Percentiles rank a stretch among this genome's conserved stretches.
phyloP scores from a whole-genome alignment of 805 yeast genomes.

The Scheffersomyces spartinae region DNA sequence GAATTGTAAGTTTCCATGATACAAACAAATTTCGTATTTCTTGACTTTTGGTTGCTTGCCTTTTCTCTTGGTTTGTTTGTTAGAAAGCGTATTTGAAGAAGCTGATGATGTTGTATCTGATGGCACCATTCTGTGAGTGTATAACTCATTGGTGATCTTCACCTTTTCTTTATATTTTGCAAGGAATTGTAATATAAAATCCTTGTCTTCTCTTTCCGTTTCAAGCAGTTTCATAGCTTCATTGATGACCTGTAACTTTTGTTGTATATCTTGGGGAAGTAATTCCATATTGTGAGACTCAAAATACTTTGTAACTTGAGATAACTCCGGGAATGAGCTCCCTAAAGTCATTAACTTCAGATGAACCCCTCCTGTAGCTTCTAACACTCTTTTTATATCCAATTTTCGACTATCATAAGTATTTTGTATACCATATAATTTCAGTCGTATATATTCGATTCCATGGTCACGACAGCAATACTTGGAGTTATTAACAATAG shows the following conservation, averaged over 20 bases:
- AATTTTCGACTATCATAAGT: too few species aligned
- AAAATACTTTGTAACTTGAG: not conserved
- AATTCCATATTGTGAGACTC: too few species aligned
- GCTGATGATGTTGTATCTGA: not conserved
- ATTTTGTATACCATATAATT: too few species aligned
- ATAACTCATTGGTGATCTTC: slow-evolving; percentile 24
- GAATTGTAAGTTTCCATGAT: slow-evolving; percentile 18
- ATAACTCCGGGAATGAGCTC: slow-evolving; percentile 1
- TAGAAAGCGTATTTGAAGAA: slow-evolving; percentile 5
- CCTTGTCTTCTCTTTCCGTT: slow-evolving; percentile 5
- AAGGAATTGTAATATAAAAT: slow-evolving; percentile 12
- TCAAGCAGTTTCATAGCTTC: slow-evolving; percentile 8
- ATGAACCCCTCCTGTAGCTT: slow-evolving; percentile 1
- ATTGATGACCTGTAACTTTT: slow-evolving; percentile 10
- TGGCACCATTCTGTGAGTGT: slow-evolving; percentile 7
- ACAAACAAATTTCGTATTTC: slow-evolving; percentile 44
- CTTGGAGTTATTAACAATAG: slow-evolving; percentile 45
- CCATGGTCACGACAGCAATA: slow-evolving; percentile 76
- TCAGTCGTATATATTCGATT: slow-evolving; percentile 21
- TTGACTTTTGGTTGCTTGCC: slow-evolving; percentile 11
- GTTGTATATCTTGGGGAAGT: slow-evolving; percentile 9
- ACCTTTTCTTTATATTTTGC: slow-evolving; percentile 22
- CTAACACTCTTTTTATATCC: slow-evolving; percentile 5
- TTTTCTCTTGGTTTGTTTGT: not conserved
- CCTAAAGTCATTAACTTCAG: slow-evolving; percentile 5